Evolutionary conservation across 2,329 filamentous ascomycete species (phyloP), one percentile per base, ranked within the genome.

Genomic region (Pyricularia sp.): DNA sequence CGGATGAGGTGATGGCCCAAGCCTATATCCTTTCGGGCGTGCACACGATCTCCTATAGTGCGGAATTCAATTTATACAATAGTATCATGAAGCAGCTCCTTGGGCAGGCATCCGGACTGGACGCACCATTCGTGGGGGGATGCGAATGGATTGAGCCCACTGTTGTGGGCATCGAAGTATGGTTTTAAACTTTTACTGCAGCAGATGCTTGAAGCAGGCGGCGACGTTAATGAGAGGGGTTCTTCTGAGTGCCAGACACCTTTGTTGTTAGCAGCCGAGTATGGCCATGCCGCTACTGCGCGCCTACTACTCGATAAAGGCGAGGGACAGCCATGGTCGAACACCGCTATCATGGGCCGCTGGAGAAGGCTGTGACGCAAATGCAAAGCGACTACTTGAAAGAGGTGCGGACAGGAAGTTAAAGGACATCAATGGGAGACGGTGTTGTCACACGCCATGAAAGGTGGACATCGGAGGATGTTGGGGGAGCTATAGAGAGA

Each of bases 151-250:
- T 4, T 55, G 7, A 12, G 42, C 28, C 59, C 66, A 14, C 65
- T 72, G 9, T 65, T 42, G 4, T 64, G 31, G 58, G 55, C 68
- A 26, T 58, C 64, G 4, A 1, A 20, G 11, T n/a, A 31, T 10
- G 31, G 67, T 6, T 23, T n/a, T 23, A 36, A 31, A 28, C 10
- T 28, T 23, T 9, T 69, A n/a, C 26, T 67, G 9, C 64, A 68
- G 69, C 20, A 64, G 11, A 30, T 70, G 12, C 69, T 70, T 1
- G 28, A 17, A 10, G 23, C 17, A 25, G 33, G 65, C n/a, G 42
- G 36, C 12, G 23, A 17, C 25, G 12, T 55, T 17, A 25, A 66
- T 28, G 14, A 9, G 31, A 65, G 12, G 31, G 42, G 12, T 1
- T 3, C 42, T 36, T 2, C 33, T 10, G 6, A 6, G 10, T n/a